Evolutionary conservation across 2,329 filamentous ascomycete genomes (phyloP).

Genomic region (Emergomyces pasteurianus): DNA sequence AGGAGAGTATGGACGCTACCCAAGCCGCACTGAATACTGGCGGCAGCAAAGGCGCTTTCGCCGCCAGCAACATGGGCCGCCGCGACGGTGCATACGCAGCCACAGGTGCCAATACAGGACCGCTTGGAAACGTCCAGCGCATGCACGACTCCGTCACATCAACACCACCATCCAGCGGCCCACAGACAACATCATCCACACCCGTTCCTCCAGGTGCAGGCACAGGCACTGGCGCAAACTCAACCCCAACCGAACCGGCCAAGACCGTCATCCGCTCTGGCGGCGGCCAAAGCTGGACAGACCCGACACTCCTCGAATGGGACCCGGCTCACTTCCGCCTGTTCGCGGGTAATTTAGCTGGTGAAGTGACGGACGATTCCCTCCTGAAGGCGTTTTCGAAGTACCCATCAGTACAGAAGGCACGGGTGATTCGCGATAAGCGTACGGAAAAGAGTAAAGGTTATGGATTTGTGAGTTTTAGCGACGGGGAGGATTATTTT

Average conservation of each 20-base stretch:
- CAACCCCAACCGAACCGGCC: constrained; percentile 36
- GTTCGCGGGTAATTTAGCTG: constrained; percentile 92
- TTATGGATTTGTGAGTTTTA: constrained; percentile 93
- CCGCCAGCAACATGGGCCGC: constrained; percentile 24
- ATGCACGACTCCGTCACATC: constrained; percentile 15
- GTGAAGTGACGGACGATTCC: constrained; percentile 93
- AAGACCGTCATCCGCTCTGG: constrained; percentile 83
- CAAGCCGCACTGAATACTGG: constrained; percentile 22
- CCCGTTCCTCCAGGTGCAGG: constrained; percentile 32
- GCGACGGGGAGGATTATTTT: constrained; percentile 92
- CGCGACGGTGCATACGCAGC: constrained; percentile 17
- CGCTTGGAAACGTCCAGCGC: constrained; percentile 27
- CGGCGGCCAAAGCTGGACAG: constrained; percentile 86
- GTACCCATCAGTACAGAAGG: constrained; percentile 82
- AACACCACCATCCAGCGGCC: constrained; percentile 21
- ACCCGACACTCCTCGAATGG: constrained; percentile 84
- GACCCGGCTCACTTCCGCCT: constrained; percentile 87
- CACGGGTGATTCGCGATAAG: constrained; percentile 88
- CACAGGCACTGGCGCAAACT: constrained; percentile 20
- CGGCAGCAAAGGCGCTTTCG: constrained; percentile 10
- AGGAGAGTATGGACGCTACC: constrained; percentile 36
- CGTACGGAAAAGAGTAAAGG: constrained; percentile 92
- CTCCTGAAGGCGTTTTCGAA: constrained; percentile 85
- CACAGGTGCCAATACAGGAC: constrained; percentile 35
- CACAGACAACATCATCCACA: constrained; percentile 27